A percentile compares a stretch with the other conserved stretches of the same genome.
Conservation (phyloP, 1,284 basidiomycete genomes). For the Microstroma glucosiphilum region DNA sequence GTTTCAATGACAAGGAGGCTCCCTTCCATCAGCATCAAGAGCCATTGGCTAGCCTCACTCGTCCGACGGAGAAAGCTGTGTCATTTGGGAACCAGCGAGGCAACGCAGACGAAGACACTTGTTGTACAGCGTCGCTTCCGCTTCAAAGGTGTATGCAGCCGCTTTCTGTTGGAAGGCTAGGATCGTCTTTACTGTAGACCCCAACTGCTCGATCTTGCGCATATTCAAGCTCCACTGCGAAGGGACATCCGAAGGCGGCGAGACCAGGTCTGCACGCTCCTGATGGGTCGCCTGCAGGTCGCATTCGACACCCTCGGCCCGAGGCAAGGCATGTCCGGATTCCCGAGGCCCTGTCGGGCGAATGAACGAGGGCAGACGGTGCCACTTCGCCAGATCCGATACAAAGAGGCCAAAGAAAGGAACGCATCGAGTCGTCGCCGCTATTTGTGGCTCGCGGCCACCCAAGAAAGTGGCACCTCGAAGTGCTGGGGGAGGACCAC, state of each 20-base stretch:
- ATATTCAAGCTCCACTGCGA: constrained; percentile 39
- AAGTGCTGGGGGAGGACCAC: constrained; percentile 8
- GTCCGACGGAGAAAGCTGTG: constrained; percentile 10
- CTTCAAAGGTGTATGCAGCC: constrained; percentile 30
- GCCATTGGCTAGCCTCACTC: too few relatives aligned
- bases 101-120: constrained; percentile 42
- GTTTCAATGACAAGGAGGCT: too few relatives aligned
- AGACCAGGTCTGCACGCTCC: constrained; percentile 28
- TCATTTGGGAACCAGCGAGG: constrained; percentile 31
- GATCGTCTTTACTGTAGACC: constrained; percentile 34
- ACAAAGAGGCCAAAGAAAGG: constrained; percentile 47
- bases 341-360: constrained; percentile 10
- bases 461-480: background rate
- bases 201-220: constrained; percentile 35
- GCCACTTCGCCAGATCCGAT: constrained; percentile 36
- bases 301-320: constrained; percentile 1
- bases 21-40: too few relatives aligned
- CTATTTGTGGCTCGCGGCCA: background rate
- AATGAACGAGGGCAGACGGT: constrained; percentile 37
- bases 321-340: constrained; percentile 3
- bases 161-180: constrained; percentile 35
- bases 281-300: constrained; percentile 19
- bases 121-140: constrained; percentile 36
- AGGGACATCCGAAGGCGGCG: constrained; percentile 24
- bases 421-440: constrained; percentile 17